phyloP scores from a whole-genome alignment of 1,139 yeast species.

The Saccharomyces hybrid region DNA sequence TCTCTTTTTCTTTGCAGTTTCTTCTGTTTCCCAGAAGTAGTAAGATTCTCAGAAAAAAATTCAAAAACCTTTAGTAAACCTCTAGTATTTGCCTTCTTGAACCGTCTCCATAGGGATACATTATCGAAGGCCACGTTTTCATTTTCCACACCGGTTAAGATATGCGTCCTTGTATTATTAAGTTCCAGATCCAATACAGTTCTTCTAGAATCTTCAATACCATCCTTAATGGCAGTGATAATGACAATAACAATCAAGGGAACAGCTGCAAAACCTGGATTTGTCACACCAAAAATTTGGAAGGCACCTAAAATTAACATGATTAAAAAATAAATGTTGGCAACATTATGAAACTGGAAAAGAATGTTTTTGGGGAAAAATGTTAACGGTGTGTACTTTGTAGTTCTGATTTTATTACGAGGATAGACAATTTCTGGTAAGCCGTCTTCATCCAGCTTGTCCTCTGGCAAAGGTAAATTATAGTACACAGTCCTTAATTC shows the following conservation, averaged over 20 bases:
- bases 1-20: constrained; percentile 19
- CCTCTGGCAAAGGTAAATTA: constrained; percentile 62
- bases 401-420: constrained; percentile 89
- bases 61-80: constrained; percentile 25
- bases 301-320: constrained; percentile 80
- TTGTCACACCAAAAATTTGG: constrained; percentile 82
- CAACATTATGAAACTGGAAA: constrained; percentile 79
- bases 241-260: constrained; percentile 88
- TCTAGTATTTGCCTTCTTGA: constrained; percentile 46
- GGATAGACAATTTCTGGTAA: constrained; percentile 53
- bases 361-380: constrained; percentile 79
- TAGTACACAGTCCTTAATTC: constrained; percentile 50
- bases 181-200: constrained; percentile 73
- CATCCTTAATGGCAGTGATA: constrained; percentile 90
- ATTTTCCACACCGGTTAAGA: constrained; percentile 62
- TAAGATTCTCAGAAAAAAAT: constrained; percentile 32
- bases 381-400: constrained; percentile 86
- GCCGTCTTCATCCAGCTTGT: constrained; percentile 54
- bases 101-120: constrained; percentile 52
- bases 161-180: constrained; percentile 78
- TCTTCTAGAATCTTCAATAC: constrained; percentile 87
- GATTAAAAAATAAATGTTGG: constrained; percentile 78
- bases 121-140: constrained; percentile 59
- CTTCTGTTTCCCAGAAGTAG: constrained; percentile 34
- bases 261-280: constrained; percentile 84